A percentile compares a stretch with the other conserved stretches of the same genome.
Evolutionary conservation across 164 flowering plant genomes (phyloP).

Genomic region (Umbellularia californica): DNA sequence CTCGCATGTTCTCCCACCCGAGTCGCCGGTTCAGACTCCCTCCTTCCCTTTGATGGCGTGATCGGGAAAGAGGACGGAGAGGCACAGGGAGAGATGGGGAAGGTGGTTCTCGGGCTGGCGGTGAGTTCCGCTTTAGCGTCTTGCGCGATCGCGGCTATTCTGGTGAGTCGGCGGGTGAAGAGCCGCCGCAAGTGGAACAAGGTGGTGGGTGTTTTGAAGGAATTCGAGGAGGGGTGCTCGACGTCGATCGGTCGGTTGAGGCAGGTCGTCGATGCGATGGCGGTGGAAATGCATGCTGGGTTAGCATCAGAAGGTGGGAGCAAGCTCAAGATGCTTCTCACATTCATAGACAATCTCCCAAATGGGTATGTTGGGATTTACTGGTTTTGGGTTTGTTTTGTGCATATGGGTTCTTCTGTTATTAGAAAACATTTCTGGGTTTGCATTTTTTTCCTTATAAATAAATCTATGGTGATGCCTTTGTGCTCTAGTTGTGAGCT

Average conservation of each 20-base stretch:
- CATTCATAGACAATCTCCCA: constrained; percentile 70
- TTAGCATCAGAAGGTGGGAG: constrained; percentile 95
- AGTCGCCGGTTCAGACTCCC: neutral
- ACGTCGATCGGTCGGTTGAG: constrained; percentile 54
- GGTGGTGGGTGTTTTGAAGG: constrained; percentile 59
- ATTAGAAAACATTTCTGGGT: neutral
- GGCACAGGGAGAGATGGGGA: constrained; percentile 46
- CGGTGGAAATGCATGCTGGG: constrained; percentile 98
- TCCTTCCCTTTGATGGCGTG: constrained; percentile 12
- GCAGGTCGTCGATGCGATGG: constrained; percentile 88
- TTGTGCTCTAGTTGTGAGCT: no score
- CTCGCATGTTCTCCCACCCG: neutral
- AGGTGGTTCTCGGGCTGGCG: constrained; percentile 54
- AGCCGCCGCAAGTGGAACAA: constrained; percentile 67
- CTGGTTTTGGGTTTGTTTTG: neutral
- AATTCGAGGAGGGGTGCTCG: constrained; percentile 63
- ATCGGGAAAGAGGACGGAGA: neutral
- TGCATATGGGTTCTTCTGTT: neutral
- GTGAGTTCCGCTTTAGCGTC: constrained; percentile 61
- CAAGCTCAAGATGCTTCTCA: constrained; percentile 87
- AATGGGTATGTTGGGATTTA: constrained; percentile 46
- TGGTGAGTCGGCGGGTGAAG: constrained; percentile 59
- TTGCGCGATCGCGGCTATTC: constrained; percentile 64
- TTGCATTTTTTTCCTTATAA: neutral
- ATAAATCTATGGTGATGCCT: no score